Conservation (phyloP, 2,329 filamentous ascomycete species). For the Elsinoe fawcettii region DNA sequence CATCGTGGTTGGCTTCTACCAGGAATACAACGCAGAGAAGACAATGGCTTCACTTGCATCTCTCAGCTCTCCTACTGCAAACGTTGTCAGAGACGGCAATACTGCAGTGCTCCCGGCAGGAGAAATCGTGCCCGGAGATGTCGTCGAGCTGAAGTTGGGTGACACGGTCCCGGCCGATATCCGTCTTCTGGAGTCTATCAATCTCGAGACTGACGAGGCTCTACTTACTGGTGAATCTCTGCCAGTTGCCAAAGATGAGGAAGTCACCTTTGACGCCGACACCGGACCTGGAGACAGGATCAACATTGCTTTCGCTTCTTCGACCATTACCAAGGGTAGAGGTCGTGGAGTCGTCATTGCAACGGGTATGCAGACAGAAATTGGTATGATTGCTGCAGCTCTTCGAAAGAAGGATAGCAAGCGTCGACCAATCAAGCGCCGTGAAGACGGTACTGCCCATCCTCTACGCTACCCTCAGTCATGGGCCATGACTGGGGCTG, state of each 20-base stretch:
- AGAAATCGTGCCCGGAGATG: constrained; percentile 41
- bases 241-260: constrained; percentile 30
- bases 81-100: constrained; percentile 40
- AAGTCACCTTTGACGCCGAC: constrained; percentile 25
- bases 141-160: constrained; percentile 41
- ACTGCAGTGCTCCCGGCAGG: constrained; percentile 34
- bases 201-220: constrained; percentile 65
- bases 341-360: constrained; percentile 50
- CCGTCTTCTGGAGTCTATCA: constrained; percentile 38
- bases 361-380: constrained; percentile 59
- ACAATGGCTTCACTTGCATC: constrained; percentile 43
- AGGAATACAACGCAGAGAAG: constrained; percentile 43
- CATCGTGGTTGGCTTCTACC: constrained; percentile 39
- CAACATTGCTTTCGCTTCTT: constrained; percentile 59
- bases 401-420: constrained; percentile 47
- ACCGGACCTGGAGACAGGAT: constrained; percentile 54
- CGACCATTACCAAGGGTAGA: constrained; percentile 55
- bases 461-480: constrained; percentile 40
- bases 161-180: constrained; percentile 45
- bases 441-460: constrained; percentile 27
- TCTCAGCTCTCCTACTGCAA: constrained; percentile 40
- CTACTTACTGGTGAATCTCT: constrained; percentile 64
- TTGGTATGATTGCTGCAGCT: constrained; percentile 58
- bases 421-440: constrained; percentile 35
- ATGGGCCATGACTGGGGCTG: constrained; percentile 45